Base-by-base conservation (phyloP, 106 monocot genomes). In the Dendrobium huoshanense region DNA sequence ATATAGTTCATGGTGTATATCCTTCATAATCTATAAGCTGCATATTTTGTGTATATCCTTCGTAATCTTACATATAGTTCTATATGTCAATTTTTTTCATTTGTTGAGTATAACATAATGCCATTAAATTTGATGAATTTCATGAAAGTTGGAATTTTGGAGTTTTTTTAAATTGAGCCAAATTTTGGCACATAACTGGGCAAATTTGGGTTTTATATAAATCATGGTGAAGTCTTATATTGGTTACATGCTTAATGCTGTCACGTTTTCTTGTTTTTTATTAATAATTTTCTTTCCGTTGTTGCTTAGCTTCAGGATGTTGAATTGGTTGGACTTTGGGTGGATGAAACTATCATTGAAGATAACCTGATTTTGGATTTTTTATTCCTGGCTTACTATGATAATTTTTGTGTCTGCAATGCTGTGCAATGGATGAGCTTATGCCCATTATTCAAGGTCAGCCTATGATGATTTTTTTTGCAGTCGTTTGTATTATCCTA, bases 301-400 rank as follows among this genome's bases (percentile, higher is more conserved):
- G 2, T 25, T 76, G 10, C 20, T 16, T 10, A 49, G 48, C 41
- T 87, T 40, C 61, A 93, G 98, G 95, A 91, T 67, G 85, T 85
- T 82, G 90, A 95, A 61, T 84, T 91, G 41, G 86, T 79, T 1
- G 55, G 84, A 77, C 77, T 88, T 18, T 95, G 91, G 92, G 87
- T 92, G 72, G 98, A 99, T 80, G 98, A 93, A 77, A 85, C 79
- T 47, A 75, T 99, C 51, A 87, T 99, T 81, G 98, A 99, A 82
- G 80, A 73, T 68, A 93, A 85, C 82, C 80, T 99, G 80, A 61
- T 92, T 27, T 80, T 95, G 82, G 98, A 99, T 82, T 88, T 89
- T 84, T 80, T 99, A 37, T 99, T 99, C 73, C 87, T 99, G 78
- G 29, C 73, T 44, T 99, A 93, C 81, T 95, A 99, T 86, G 95